These are phyloP conservation scores for Solanum medicagineum DNA, from an alignment of 257 asterid species.

Conservation along the genomic window DNA sequence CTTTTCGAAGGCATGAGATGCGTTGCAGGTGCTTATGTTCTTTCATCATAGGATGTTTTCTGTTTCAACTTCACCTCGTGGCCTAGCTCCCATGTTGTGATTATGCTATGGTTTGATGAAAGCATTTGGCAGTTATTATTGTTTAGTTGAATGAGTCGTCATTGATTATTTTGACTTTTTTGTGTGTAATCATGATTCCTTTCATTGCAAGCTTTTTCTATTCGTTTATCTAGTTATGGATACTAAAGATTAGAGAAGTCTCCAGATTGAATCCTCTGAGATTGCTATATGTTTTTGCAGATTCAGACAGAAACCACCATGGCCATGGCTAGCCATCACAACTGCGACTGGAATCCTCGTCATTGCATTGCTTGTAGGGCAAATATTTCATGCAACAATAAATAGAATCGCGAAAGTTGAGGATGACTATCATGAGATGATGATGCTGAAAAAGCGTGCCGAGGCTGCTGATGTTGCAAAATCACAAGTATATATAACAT, in stretches of 20 bases:
- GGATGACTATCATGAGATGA: conserved; percentile 70
- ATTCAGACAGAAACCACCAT: conserved; percentile 86
- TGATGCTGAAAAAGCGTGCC: conserved; percentile 73
- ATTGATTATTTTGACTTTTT: not conserved
- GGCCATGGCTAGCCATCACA: conserved; percentile 68
- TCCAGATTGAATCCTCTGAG: not conserved
- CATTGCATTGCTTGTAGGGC: conserved; percentile 50
- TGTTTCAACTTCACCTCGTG: not conserved
- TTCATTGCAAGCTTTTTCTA: not conserved
- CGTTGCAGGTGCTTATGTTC: conserved; percentile 62
- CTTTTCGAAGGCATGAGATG: conserved; percentile 91
- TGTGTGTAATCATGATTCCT: not conserved
- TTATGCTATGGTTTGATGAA: not conserved
- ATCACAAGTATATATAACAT: conserved; percentile 46
- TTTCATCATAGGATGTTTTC: not conserved
- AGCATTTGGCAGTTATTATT: not conserved
- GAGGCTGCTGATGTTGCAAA: conserved; percentile 92
- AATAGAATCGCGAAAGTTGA: conserved; percentile 79
- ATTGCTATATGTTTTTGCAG: conserved; percentile 25
- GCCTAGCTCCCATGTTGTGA: not conserved
- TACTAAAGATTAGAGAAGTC: not conserved
- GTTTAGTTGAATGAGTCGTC: not conserved
- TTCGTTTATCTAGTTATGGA: not conserved
- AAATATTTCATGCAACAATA: conserved; percentile 66
- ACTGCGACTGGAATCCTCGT: conserved; percentile 40